A percentile compares a stretch with the other conserved stretches of the same genome.
Evolutionary conservation across 331 rosid genomes (phyloP).

Genomic region (Malus hybrid): DNA sequence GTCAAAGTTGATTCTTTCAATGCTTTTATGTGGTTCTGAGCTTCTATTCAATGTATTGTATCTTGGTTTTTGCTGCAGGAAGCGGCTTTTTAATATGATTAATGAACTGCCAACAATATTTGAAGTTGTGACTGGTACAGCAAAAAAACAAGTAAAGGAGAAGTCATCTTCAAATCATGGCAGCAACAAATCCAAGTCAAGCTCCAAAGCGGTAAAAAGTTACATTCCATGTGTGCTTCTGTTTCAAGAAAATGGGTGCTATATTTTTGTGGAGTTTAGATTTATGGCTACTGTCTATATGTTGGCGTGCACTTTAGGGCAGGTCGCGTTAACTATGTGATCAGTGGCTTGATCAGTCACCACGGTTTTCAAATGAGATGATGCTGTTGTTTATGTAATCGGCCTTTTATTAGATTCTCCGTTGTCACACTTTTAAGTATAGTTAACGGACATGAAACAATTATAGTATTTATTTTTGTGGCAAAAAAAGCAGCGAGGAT

Average conservation of each 20-base stretch:
- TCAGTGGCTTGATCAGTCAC: background rate
- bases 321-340: background rate
- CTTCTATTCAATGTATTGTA: background rate
- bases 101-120: conserved; percentile 79
- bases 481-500: conserved; percentile 39
- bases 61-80: conserved; percentile 38
- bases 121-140: conserved; percentile 79
- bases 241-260: background rate
- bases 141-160: conserved; percentile 71
- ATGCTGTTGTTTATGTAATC: background rate
- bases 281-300: background rate
- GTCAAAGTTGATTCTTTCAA: no score
- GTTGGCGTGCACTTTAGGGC: background rate
- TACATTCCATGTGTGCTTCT: background rate
- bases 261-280: background rate
- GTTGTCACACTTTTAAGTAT: background rate
- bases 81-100: conserved; percentile 77
- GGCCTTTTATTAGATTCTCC: no score
- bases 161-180: conserved; percentile 70
- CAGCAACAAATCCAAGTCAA: conserved; percentile 63
- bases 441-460: background rate
- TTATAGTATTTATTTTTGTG: conserved; percentile 2
- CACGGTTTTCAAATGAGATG: no score
- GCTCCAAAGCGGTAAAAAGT: conserved; percentile 44
- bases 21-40: background rate